Base-by-base conservation (phyloP, 148 eudicot genomes). In the Vaccinium macrocarpon region DNA sequence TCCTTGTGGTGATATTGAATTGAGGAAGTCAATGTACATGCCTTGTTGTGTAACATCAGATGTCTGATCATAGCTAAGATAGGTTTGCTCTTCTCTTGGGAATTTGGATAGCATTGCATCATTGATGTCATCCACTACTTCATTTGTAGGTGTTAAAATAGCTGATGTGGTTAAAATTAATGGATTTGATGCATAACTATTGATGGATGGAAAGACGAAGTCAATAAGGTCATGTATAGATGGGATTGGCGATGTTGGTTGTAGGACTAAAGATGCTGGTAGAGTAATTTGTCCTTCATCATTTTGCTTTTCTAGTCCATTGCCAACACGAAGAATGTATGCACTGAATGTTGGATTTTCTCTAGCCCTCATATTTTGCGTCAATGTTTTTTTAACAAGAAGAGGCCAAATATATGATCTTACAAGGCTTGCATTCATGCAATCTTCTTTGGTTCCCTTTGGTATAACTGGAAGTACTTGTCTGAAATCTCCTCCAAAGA, bases 161-260 rank as follows among this genome's bases (percentile, higher is more conserved):
- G 66, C 25, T 0, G 25, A 19, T 0, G 19, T 8, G 0, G n/a
- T 57, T 0, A 18, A 1, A 1, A 2, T 1, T 0, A 57, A 8
- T 4, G 23, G 64, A 3, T 16, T 3, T 0, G 0, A 0, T 4
- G n/a, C 8, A 4, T 5, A 57, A 0, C 0, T 15, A 3, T 0
- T 0, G 4, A 16, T 4, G 5, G 61, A 16, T 13, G 61, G 61
- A 2, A 56, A 56, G 0, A 56, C 61, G 16, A 56, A 56, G 15
- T 15, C 1, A 6, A 56, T 15, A 0, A 56, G 21, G 0, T 16
- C 0, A 3, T 56, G 21, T 0, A 56, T 0, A 2, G 61, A 15
- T 56, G 21, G 12, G 9, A 2, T 8, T 2, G 9, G 3, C 16
- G 61, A 0, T 15, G 0, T 56, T 56, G 21, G 21, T 5, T 56